phyloP scores from a whole-genome alignment of 257 asterid species.

The Haberlea rhodopensis region DNA sequence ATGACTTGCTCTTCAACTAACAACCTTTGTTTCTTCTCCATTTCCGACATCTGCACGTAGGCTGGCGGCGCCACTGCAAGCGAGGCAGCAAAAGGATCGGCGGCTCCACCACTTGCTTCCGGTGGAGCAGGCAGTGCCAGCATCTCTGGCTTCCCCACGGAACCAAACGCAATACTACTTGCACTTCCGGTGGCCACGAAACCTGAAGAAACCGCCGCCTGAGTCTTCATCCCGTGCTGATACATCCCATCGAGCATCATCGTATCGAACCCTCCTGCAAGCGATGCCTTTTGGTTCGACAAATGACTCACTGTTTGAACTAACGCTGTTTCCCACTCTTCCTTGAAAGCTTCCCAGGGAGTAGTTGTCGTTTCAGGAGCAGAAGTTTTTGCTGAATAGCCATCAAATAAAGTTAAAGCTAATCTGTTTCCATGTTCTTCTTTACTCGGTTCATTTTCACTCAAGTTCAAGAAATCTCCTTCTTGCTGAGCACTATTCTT shows the following conservation, averaged over 20 bases:
- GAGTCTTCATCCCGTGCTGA: slow-evolving; percentile 59
- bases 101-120: slow-evolving; percentile 29
- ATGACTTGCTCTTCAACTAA: slow-evolving; percentile 66
- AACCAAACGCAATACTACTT: slow-evolving; percentile 77
- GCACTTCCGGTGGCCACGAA: slow-evolving; percentile 69
- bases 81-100: slow-evolving; percentile 75
- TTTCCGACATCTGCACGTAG: slow-evolving; percentile 86
- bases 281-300: slow-evolving; percentile 57
- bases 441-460: slow-evolving; percentile 48
- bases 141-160: slow-evolving; percentile 79
- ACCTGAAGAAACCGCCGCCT: slow-evolving; percentile 66
- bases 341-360: slow-evolving; percentile 87
- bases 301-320: slow-evolving; percentile 73
- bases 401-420: slow-evolving; percentile 81
- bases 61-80: slow-evolving; percentile 71
- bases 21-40: slow-evolving; percentile 81
- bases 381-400: slow-evolving; percentile 31
- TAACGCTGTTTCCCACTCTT: slow-evolving; percentile 82
- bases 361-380: slow-evolving; percentile 31
- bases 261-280: slow-evolving; percentile 63
- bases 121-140: slow-evolving; percentile 90
- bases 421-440: slow-evolving; percentile 62
- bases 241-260: slow-evolving; percentile 85
- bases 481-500: slow-evolving; percentile 36
- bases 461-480: slow-evolving; percentile 74